Conservation (phyloP, 2,329 filamentous ascomycete genomes). For the Dactylella cylindrospora region DNA sequence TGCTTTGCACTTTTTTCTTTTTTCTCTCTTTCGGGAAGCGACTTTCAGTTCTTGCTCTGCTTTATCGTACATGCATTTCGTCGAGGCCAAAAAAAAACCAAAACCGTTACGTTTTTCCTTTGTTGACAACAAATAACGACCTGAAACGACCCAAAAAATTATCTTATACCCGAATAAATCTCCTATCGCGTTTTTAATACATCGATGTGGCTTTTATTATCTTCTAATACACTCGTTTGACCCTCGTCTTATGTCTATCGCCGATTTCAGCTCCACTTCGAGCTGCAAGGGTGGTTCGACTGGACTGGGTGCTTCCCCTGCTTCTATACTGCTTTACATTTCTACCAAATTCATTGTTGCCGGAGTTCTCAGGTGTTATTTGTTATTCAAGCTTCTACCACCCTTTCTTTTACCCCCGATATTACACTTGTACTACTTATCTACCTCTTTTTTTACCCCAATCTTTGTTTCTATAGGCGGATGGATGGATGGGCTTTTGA, state of each 20-base stretch:
- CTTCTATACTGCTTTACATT: constrained; percentile 13
- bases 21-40: constrained; percentile 35
- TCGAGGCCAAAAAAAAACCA: constrained; percentile 3
- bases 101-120: constrained; percentile 40
- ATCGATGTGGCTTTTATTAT: constrained; percentile 28
- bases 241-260: not conserved
- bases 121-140: constrained; percentile 38
- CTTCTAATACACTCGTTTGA: constrained; percentile 22
- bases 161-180: constrained; percentile 36
- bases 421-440: constrained; percentile 34
- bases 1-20: constrained; percentile 7
- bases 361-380: constrained; percentile 40
- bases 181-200: constrained; percentile 44
- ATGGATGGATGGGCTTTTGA: constrained; percentile 23
- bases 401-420: not conserved
- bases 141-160: constrained; percentile 41
- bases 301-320: not conserved
- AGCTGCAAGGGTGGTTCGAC: too few species aligned
- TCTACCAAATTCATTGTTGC: constrained; percentile 43
- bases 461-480: constrained; percentile 17
- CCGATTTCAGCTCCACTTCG: constrained; percentile 1
- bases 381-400: not conserved
- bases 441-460: constrained; percentile 5
- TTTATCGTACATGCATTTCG: constrained; percentile 23
- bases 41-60: constrained; percentile 29